Conservation (phyloP, 2,329 filamentous ascomycete species). For the Dryadomyces quercivorus region DNA sequence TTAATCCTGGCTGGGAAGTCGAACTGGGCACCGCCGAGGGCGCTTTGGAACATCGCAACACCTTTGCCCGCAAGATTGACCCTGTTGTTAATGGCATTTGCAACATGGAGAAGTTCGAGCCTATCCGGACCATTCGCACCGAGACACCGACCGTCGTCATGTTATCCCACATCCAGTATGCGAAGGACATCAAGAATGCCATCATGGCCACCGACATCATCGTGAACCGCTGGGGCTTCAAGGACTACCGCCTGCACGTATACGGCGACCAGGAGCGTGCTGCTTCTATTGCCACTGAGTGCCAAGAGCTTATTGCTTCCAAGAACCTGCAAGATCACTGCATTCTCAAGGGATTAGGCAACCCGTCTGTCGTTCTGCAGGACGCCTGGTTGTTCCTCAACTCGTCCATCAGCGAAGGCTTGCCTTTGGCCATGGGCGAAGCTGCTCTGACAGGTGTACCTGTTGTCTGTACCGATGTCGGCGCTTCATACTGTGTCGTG, state of each 20-base stretch:
- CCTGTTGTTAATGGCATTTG: slow-evolving; percentile 54
- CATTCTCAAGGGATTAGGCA: slow-evolving; percentile 41
- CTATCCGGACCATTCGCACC: slow-evolving; percentile 45
- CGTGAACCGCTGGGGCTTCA: slow-evolving; percentile 53
- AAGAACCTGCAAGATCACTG: slow-evolving; percentile 37
- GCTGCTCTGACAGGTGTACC: slow-evolving; percentile 43
- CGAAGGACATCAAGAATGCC: slow-evolving; percentile 53
- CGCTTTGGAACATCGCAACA: slow-evolving; percentile 35
- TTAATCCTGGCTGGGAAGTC: slow-evolving; percentile 46
- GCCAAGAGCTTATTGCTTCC: slow-evolving; percentile 43
- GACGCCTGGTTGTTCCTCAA: slow-evolving; percentile 47
- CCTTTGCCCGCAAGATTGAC: slow-evolving; percentile 45
- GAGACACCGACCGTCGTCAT: slow-evolving; percentile 50
- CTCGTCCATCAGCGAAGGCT: slow-evolving; percentile 41
- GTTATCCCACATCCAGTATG: slow-evolving; percentile 48
- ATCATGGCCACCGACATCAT: slow-evolving; percentile 53
- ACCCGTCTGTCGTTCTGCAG: slow-evolving; percentile 40
- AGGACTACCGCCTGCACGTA: slow-evolving; percentile 48
- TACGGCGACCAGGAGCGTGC: slow-evolving; percentile 50
- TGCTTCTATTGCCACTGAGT: slow-evolving; percentile 39
- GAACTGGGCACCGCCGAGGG: slow-evolving; percentile 43
- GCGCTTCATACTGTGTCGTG: slow-evolving; percentile 41
- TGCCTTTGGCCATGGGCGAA: slow-evolving; percentile 44
- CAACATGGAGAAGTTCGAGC: slow-evolving; percentile 50
- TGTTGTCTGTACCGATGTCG: slow-evolving; percentile 44